Conservation (phyloP, 2,329 filamentous ascomycete species). For the Xylaria multiplex region DNA sequence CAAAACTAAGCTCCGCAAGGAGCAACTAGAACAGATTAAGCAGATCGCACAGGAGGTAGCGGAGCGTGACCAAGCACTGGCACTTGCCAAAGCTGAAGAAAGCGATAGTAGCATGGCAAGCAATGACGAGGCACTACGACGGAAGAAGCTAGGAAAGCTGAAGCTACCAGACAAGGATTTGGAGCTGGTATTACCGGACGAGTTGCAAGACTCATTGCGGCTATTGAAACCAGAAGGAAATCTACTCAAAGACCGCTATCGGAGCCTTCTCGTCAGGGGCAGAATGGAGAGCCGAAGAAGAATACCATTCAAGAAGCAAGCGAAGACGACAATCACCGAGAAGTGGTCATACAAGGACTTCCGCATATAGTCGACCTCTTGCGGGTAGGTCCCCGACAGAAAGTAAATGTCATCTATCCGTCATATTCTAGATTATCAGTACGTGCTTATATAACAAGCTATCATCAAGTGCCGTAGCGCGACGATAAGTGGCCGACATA, state of each 20-base stretch:
- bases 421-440: not conserved
- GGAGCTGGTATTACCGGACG: conserved; percentile 82
- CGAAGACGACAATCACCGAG: conserved; percentile 83
- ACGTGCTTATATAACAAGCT: conserved; percentile 4
- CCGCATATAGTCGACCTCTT: conserved; percentile 56
- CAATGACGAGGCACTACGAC: conserved; percentile 72
- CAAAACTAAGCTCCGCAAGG: conserved; percentile 76
- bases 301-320: conserved; percentile 83
- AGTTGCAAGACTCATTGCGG: conserved; percentile 83
- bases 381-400: not conserved
- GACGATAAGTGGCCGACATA: conserved; percentile 24
- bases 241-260: conserved; percentile 88
- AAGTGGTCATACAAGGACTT: conserved; percentile 99
- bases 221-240: conserved; percentile 95
- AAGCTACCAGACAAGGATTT: conserved; percentile 81
- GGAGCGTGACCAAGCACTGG: conserved; percentile 64
- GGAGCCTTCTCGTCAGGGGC: conserved; percentile 86
- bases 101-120: conserved; percentile 59
- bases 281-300: conserved; percentile 86
- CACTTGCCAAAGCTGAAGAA: conserved; percentile 56
- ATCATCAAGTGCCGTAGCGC: not conserved
- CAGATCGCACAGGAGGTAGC: conserved; percentile 72
- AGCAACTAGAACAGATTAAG: conserved; percentile 77
- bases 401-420: conserved; percentile 5
- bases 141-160: conserved; percentile 77